These are phyloP conservation scores for Suillus alpinus DNA, from an alignment of 768 basidiomycete genomes.

Conservation along the genomic window DNA sequence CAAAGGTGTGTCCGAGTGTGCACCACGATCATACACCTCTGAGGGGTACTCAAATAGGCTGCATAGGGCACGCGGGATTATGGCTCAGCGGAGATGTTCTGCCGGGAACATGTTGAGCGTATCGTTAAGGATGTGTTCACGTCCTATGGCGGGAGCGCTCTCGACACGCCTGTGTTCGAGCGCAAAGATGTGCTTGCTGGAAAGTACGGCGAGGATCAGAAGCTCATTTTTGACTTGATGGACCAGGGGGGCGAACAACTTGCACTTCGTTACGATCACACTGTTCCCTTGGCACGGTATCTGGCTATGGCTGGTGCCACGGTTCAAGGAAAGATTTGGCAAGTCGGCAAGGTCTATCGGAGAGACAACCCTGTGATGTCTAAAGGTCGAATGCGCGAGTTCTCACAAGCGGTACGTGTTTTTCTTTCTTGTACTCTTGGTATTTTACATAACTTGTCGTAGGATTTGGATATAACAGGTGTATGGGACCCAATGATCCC, in stretches of 20 bases:
- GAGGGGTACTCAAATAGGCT: constrained; percentile 13
- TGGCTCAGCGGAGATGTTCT: constrained; percentile 87
- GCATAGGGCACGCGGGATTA: constrained; percentile 91
- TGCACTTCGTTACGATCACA: constrained; percentile 92
- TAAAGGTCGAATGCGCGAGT: constrained; percentile 98
- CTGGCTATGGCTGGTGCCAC: constrained; percentile 94
- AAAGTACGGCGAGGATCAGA: constrained; percentile 97
- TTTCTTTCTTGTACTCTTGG: not conserved
- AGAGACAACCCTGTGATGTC: constrained; percentile 96
- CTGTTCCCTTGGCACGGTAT: constrained; percentile 93
- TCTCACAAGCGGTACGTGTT: constrained; percentile 86
- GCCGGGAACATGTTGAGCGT: constrained; percentile 85
- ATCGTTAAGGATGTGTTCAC: constrained; percentile 88
- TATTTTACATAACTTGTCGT: constrained; percentile 1
- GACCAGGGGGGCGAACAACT: constrained; percentile 98
- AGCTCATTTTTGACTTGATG: constrained; percentile 95
- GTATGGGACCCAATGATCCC: constrained; percentile 96
- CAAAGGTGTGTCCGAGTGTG: constrained; percentile 63
- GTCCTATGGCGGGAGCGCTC: constrained; percentile 83
- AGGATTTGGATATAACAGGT: constrained; percentile 97
- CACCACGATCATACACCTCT: constrained; percentile 12
- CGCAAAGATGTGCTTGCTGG: constrained; percentile 93
- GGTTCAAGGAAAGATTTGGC: constrained; percentile 84
- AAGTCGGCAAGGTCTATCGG: constrained; percentile 98
- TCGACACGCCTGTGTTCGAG: constrained; percentile 98